These are phyloP conservation scores for Flaveria robusta DNA, from an alignment of 129 eudicot genomes.

Conservation along the genomic window DNA sequence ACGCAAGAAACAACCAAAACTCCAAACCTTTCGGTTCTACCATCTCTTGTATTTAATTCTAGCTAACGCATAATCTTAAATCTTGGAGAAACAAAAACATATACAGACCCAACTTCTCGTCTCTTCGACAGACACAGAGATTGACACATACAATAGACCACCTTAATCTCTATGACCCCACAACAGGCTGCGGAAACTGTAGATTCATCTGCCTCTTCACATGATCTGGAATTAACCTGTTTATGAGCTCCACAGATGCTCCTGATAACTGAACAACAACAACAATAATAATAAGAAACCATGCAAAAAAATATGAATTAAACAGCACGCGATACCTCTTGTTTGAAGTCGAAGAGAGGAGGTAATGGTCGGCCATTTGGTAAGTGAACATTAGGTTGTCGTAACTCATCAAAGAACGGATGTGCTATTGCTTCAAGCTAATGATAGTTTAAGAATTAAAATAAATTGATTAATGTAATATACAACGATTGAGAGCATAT, in stretches of 20 bases:
- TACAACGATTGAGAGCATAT: not conserved
- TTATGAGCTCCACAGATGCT: conserved; percentile 75
- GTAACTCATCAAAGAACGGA: conserved; percentile 91
- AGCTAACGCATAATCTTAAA: conserved; percentile 28
- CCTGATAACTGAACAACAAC: conserved; percentile 53
- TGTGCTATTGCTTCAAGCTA: conserved; percentile 93
- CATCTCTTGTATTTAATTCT: conserved; percentile 36
- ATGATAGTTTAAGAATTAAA: not conserved
- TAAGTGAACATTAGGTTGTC: conserved; percentile 81
- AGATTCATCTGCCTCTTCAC: conserved; percentile 69
- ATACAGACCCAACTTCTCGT: conserved; percentile 32
- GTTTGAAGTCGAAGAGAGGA: conserved; percentile 88
- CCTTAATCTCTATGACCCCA: conserved; percentile 39
- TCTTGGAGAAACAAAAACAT: conserved; percentile 32
- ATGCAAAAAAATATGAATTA: not conserved
- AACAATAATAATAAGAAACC: not conserved
- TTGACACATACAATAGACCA: conserved; percentile 20
- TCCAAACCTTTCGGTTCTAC: conserved; percentile 27
- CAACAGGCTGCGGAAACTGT: conserved; percentile 55
- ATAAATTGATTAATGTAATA: conserved; percentile 11
- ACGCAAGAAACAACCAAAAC: conserved; percentile 36
- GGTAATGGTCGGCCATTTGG: conserved; percentile 93
- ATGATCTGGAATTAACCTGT: conserved; percentile 84
- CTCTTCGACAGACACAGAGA: conserved; percentile 17
- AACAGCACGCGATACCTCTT: conserved; percentile 52